Conservation (phyloP, 768 basidiomycete genomes). For the Leccinum imitatum region DNA sequence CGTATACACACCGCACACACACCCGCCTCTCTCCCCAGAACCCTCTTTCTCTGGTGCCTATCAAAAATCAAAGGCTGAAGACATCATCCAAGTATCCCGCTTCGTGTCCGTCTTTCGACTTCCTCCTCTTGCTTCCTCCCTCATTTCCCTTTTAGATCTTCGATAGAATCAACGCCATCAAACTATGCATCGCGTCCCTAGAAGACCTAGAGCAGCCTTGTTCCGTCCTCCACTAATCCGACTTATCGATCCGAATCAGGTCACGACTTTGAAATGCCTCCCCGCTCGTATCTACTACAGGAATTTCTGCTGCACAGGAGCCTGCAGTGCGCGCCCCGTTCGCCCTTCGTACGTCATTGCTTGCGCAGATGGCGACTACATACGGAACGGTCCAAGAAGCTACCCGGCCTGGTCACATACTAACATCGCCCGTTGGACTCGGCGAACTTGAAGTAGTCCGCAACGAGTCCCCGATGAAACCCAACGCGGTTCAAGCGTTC, state of each 20-base stretch:
- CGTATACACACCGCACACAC: no score
- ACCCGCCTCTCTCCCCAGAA: no score
- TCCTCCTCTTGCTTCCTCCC: not conserved
- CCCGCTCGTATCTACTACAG: not conserved
- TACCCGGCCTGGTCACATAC: not conserved
- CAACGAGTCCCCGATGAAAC: no score
- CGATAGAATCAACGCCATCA: constrained; percentile 39
- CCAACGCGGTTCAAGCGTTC: no score
- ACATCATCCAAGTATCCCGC: constrained; percentile 42
- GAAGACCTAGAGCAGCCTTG: not conserved
- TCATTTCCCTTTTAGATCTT: constrained; percentile 28
- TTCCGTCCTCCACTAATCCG: not conserved
- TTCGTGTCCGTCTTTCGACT: constrained; percentile 36
- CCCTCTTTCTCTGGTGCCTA: constrained; percentile 20
- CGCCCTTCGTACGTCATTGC: not conserved
- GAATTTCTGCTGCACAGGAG: constrained; percentile 1
- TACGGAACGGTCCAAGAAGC: no score
- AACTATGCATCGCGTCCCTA: constrained; percentile 31
- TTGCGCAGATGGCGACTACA: no score
- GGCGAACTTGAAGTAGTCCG: no score
- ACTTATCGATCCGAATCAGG: no score
- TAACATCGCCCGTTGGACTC: no score
- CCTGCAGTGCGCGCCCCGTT: constrained; percentile 56
- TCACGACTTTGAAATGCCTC: no score
- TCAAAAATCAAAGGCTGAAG: constrained; percentile 24